Base-by-base conservation (phyloP, 345 rosid genomes). In the Eutrema japonicum region DNA sequence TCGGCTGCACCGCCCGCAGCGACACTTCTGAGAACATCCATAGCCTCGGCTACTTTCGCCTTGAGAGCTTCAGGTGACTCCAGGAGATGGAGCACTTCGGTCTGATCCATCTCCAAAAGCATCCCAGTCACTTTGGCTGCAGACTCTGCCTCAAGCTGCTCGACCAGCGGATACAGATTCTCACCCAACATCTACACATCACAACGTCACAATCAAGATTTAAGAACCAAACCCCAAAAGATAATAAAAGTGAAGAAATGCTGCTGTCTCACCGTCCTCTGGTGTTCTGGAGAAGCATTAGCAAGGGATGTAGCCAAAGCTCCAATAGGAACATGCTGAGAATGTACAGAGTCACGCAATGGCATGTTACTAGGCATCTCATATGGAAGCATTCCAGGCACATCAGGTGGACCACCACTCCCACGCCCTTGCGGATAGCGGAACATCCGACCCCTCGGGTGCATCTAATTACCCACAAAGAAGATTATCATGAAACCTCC, bases 81-180 rank as follows among this genome's bases (percentile, higher is more conserved):
- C 3, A 93, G 86, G 84, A 94, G 80, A 84, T 91, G 98, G 64
- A 94, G 67, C 67, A 94, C 95, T 85, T 91, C 97, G 0, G 98
- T 87, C 80, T 91, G 96, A 38, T 94, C 98, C 98, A 94, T 94
- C 78, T 94, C 98, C 77, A 94, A 75, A 65, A 94, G 97, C 98
- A 94, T 91, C 16, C 97, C 96, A 2, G 98, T 89, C 48, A 94
- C 97, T 79, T 94, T 94, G 14, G 96, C 98, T 13, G 96, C 95
- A 37, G 95, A 82, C 33, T 89, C 96, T 48, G 88, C 88, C 79
- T 94, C 95, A 56, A 94, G 85, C 80, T 89, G 95, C 26, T 94
- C 98, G 33, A 94, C 98, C 13, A 84, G 88, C 6, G 97, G 98
- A 77, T 94, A 94, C 40, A 94, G 95, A 81, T 79, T 94, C 88